Base-by-base conservation (phyloP, 768 basidiomycete species). In the Crucibulum laeve region DNA sequence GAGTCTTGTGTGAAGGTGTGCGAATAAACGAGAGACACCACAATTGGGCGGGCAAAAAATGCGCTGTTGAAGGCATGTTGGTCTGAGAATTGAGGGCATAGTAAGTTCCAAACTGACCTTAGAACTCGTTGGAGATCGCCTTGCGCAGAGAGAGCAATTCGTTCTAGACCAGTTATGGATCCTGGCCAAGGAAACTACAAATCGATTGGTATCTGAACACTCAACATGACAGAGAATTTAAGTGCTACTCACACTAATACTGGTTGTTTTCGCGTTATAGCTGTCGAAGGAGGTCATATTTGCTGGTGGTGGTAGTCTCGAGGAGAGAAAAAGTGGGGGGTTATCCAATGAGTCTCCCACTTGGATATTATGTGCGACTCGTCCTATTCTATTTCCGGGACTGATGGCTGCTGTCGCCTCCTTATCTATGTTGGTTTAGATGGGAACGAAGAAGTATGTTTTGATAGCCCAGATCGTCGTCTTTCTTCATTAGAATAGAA, bases 41-140 rank as follows among this genome's bases (percentile, higher is more conserved):
- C 56, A 42, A 82, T 80, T 3, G 77, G 68, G 1, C 65, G 65
- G 10, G 65, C 73, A 49, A 83, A 79, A 54, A 77, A 82, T 17
- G 78, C 68, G 53, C 81, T 82, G 47, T 30, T 8, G 4, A 35
- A 26, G 6, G 6, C 13, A 40, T 18, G 23, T 46, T 39, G 25
- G 19, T 28, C 10, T 25, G 26, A 26, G 21, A 3, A 14, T 15
- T 38, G 23, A 21, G 22, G 24, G 23, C 13, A 22, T 13, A 39
- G n/a, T 24, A 17, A 40, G 17, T 11, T 6, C 7, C 13, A 13
- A 11, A 25, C 43, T 7, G 49, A 78, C 81, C 80, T 82, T 13
- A 82, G 60, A 5, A 79, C 55, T 19, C 79, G 69, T 54, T 83
- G 80, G 5, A 83, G 54, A 52, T 82, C 78, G 4, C 80, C 81